Percentiles rank a stretch among this genome's conserved stretches.
These are phyloP conservation scores for Debaryomyces robertsiae DNA, from an alignment of 1,139 yeast species.

Conservation along the genomic window DNA sequence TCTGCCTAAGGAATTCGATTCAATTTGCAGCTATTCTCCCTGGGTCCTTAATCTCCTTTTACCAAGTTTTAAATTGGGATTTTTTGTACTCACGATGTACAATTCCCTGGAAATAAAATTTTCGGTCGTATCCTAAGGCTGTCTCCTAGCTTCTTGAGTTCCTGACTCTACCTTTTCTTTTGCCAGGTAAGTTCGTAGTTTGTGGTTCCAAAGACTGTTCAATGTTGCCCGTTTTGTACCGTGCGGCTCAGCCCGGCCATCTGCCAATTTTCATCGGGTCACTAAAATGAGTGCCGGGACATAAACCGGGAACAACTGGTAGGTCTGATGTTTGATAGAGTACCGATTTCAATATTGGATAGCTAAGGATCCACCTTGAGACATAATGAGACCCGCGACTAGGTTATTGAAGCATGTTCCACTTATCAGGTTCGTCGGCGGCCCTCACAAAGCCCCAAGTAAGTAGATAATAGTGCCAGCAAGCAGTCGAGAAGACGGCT, in stretches of 20 bases:
- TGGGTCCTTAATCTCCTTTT: not conserved
- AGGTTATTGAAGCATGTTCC: conserved; percentile 50
- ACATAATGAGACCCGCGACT: conserved; percentile 19
- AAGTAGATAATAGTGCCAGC: conserved; percentile 21
- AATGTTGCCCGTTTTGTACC: not conserved
- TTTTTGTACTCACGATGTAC: too few species aligned
- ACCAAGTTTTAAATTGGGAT: too few species aligned
- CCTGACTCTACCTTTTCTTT: not conserved
- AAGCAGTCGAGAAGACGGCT: too few species aligned
- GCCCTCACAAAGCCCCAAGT: conserved; percentile 55
- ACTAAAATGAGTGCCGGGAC: not conserved
- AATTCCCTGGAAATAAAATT: too few species aligned
- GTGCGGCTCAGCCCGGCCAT: conserved; percentile 1
- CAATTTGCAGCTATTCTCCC: conserved; percentile 5
- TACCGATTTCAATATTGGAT: not conserved
- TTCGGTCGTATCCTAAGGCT: too few species aligned
- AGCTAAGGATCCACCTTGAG: conserved; percentile 5
- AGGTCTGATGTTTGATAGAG: not conserved
- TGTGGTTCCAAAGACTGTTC: conserved; percentile 1
- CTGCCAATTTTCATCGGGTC: conserved; percentile 7
- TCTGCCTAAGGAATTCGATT: too few species aligned
- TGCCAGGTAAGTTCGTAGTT: not conserved
- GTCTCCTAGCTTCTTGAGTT: not conserved
- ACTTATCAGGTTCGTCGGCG: conserved; percentile 65
- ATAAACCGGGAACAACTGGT: conserved; percentile 5